These are phyloP conservation scores for Penicillium antarcticum DNA, from an alignment of 495 filamentous ascomycete genomes.

Conservation along the genomic window DNA sequence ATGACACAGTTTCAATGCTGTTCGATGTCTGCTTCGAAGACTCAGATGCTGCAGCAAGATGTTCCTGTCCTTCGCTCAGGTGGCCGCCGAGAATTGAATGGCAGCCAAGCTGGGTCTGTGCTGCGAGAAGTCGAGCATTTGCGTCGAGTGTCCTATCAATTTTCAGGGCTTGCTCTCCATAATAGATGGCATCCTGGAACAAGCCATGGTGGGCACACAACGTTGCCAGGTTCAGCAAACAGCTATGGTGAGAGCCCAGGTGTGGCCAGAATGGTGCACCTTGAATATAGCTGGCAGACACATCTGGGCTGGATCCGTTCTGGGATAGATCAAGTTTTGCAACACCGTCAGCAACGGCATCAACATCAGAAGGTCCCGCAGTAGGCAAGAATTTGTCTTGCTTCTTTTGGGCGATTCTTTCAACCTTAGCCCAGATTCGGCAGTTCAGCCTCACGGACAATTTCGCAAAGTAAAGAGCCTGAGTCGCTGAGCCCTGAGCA, in stretches of 20 bases:
- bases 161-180: conserved; percentile 78
- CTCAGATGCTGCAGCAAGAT: conserved; percentile 50
- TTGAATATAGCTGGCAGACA: conserved; percentile 31
- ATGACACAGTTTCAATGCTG: conserved; percentile 44
- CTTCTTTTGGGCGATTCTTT: conserved; percentile 44
- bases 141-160: conserved; percentile 68
- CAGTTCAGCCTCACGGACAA: conserved; percentile 63
- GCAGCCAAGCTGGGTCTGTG: conserved; percentile 58
- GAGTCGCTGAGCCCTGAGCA: conserved; percentile 58
- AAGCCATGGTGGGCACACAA: conserved; percentile 81
- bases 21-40: conserved; percentile 35
- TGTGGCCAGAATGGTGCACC: conserved; percentile 80
- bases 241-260: conserved; percentile 65
- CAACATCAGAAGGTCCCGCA: conserved; percentile 31
- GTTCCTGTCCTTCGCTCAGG: conserved; percentile 56
- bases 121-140: conserved; percentile 49
- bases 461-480: conserved; percentile 65
- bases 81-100: conserved; percentile 63
- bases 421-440: conserved; percentile 68
- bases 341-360: conserved; percentile 40
- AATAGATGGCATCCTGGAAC: conserved; percentile 86
- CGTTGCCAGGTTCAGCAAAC: conserved; percentile 65
- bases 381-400: conserved; percentile 24
- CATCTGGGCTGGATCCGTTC: conserved; percentile 17
- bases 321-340: conserved; percentile 41